Percentiles rank a stretch among this genome's conserved stretches.
These are phyloP conservation scores for Aspergillus ruber DNA, from an alignment of 2,329 filamentous ascomycete species.

Conservation along the genomic window DNA sequence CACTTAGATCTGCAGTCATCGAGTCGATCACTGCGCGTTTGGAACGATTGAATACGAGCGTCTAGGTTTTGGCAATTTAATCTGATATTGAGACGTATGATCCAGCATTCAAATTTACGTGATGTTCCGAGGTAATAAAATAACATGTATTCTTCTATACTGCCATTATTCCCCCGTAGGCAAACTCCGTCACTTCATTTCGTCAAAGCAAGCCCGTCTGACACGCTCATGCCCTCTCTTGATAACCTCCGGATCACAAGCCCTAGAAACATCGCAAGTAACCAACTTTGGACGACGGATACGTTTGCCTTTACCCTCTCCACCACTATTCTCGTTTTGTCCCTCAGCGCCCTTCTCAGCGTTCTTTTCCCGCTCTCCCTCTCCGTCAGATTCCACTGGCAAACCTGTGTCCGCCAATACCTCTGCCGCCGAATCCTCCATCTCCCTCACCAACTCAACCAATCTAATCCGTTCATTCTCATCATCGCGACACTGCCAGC, in stretches of 20 bases:
- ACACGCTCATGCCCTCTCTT: background rate
- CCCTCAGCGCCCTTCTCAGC: background rate
- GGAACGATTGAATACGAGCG: constrained; percentile 32
- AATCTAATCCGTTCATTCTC: background rate
- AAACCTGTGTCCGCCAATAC: no score
- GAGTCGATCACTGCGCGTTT: constrained; percentile 38
- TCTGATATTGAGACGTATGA: background rate
- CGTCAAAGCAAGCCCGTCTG: background rate
- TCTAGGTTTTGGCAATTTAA: constrained; percentile 13
- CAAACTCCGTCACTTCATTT: no score
- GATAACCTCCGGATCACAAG: background rate
- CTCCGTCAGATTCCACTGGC: no score
- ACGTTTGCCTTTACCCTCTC: background rate
- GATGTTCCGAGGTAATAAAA: background rate
- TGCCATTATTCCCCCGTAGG: background rate
- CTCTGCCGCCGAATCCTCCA: background rate
- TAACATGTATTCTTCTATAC: background rate
- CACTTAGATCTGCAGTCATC: constrained; percentile 35
- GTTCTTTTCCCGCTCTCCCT: background rate
- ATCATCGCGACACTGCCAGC: background rate
- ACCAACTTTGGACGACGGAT: background rate
- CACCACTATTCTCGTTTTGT: background rate
- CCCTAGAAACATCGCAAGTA: background rate
- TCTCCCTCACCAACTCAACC: background rate
- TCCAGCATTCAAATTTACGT: background rate